Evolutionary conservation across 2,329 filamentous ascomycete genomes (phyloP).

Genomic region (Ophiocordyceps unilateralis): DNA sequence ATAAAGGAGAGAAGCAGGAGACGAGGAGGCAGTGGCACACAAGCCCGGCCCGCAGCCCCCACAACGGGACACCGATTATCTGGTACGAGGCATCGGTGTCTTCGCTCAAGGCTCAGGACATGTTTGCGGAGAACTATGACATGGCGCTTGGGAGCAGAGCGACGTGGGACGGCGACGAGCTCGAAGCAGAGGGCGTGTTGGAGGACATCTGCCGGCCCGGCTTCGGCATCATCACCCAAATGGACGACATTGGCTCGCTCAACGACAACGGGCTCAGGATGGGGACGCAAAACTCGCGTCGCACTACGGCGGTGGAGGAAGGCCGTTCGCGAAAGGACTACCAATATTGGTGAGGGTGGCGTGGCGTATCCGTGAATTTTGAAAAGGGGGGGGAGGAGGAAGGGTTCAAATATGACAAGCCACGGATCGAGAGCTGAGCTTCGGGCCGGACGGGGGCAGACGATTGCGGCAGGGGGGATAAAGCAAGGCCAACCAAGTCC

Average conservation of each 20-base stretch:
- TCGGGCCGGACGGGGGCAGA: too few relatives aligned
- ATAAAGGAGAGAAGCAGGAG: not conserved
- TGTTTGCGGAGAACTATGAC: constrained; percentile 9
- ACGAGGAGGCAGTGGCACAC: constrained; percentile 2
- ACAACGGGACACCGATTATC: constrained; percentile 1
- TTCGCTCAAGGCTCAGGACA: constrained; percentile 6
- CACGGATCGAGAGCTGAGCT: too few relatives aligned
- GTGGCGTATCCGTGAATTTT: not conserved
- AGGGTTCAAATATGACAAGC: too few relatives aligned
- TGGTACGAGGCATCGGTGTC: constrained; percentile 14
- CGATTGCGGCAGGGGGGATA: too few relatives aligned
- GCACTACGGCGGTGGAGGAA: not conserved
- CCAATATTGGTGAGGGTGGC: constrained; percentile 3
- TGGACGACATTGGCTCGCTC: constrained; percentile 13
- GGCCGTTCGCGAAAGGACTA: not conserved
- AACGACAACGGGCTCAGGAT: constrained; percentile 10
- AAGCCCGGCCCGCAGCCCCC: not conserved
- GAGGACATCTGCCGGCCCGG: constrained; percentile 11
- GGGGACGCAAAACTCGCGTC: not conserved
- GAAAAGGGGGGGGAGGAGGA: too few relatives aligned
- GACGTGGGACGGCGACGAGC: constrained; percentile 8
- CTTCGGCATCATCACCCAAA: constrained; percentile 12
- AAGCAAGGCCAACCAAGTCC: too few relatives aligned
- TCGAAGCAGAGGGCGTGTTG: constrained; percentile 8
- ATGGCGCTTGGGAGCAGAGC: constrained; percentile 11